Percentiles rank a stretch among this genome's conserved stretches.
These are phyloP conservation scores for Plectosphaerella plurivora DNA, from an alignment of 2,329 filamentous ascomycete species.

Conservation along the genomic window DNA sequence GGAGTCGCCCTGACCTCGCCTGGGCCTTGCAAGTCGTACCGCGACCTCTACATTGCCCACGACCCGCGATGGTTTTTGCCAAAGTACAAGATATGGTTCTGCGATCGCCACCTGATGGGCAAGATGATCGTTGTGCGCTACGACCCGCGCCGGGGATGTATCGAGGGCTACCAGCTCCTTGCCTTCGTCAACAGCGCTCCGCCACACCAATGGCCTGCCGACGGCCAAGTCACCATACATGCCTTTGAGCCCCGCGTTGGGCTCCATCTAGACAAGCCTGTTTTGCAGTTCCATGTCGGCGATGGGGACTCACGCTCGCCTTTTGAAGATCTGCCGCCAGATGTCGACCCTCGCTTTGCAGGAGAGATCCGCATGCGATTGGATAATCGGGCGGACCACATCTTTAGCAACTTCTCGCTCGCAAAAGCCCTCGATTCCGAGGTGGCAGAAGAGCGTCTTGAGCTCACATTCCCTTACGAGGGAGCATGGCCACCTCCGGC, in stretches of 20 bases:
- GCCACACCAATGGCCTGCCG: slow-evolving; percentile 56
- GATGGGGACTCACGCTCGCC: background rate
- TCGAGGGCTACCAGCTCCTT: slow-evolving; percentile 75
- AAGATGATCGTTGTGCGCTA: slow-evolving; percentile 75
- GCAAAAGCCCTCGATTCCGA: slow-evolving; percentile 44
- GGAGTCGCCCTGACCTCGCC: slow-evolving; percentile 46
- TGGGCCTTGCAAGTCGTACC: slow-evolving; percentile 59
- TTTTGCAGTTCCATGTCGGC: slow-evolving; percentile 49
- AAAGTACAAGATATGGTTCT: slow-evolving; percentile 79
- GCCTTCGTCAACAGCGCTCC: slow-evolving; percentile 54
- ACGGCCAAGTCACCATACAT: slow-evolving; percentile 64
- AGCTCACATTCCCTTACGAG: slow-evolving; percentile 35
- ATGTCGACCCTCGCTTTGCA: slow-evolving; percentile 32
- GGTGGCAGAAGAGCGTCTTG: slow-evolving; percentile 23
- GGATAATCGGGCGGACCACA: slow-evolving; percentile 37
- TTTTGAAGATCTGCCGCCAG: background rate
- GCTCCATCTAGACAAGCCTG: slow-evolving; percentile 70
- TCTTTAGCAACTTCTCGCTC: slow-evolving; percentile 66
- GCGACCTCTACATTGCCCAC: slow-evolving; percentile 68
- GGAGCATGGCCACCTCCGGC: slow-evolving; percentile 72
- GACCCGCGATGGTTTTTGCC: slow-evolving; percentile 83
- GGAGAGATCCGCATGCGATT: slow-evolving; percentile 50
- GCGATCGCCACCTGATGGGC: slow-evolving; percentile 67
- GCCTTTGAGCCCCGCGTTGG: slow-evolving; percentile 66
- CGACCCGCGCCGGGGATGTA: slow-evolving; percentile 66